phyloP scores from a whole-genome alignment of 768 basidiomycete species.

The Suillus discolor region DNA sequence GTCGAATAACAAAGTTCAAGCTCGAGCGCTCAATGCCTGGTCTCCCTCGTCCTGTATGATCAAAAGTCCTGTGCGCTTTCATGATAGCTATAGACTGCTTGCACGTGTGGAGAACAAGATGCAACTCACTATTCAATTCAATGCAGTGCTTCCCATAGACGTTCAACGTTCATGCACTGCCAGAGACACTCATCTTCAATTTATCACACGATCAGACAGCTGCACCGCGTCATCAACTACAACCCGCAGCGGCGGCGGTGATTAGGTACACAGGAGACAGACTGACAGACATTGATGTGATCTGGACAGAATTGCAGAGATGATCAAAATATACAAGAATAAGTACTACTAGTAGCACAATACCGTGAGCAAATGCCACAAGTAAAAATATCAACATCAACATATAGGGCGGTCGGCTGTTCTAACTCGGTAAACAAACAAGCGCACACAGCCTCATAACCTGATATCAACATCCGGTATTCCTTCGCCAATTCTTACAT shows the following conservation, averaged over 20 bases:
- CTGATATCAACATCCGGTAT: no score
- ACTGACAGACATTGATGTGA: background rate
- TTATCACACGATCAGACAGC: background rate
- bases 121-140: background rate
- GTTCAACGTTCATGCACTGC: background rate
- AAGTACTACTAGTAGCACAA: background rate
- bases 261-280: background rate
- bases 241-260: background rate
- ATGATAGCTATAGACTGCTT: background rate
- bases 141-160: background rate
- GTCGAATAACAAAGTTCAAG: background rate
- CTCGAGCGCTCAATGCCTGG: background rate
- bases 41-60: background rate
- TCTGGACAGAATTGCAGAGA: background rate
- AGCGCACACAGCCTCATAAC: no score
- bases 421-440: background rate
- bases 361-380: background rate
- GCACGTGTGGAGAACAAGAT: background rate
- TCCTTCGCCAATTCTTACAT: no score
- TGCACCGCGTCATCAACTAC: background rate
- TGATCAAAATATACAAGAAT: background rate
- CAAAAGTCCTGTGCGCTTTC: background rate
- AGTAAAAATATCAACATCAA: background rate
- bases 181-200: background rate
- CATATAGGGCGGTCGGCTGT: background rate